Conservation (phyloP, 2,329 filamentous ascomycete species). For the Cordyceps tenuipes region DNA sequence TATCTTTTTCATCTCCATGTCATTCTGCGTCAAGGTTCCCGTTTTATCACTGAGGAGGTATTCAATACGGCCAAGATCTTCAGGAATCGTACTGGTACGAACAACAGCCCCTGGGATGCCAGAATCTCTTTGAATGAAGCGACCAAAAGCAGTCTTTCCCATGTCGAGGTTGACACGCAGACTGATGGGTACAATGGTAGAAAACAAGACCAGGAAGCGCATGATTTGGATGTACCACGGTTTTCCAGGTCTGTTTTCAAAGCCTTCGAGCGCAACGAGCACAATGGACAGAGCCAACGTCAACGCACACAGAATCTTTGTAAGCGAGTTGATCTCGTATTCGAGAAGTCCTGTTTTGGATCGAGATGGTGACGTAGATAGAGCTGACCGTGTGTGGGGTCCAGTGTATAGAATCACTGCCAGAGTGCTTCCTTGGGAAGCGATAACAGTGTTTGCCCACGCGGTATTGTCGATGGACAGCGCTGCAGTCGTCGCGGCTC, state of each 20-base stretch:
- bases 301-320: conserved; percentile 87
- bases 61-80: conserved; percentile 91
- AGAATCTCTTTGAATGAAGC: conserved; percentile 85
- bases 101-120: conserved; percentile 90
- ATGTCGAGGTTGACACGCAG: conserved; percentile 93
- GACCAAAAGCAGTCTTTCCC: conserved; percentile 93
- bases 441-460: conserved; percentile 96
- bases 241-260: conserved; percentile 56
- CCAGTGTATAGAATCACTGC: conserved; percentile 93
- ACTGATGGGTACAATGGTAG: conserved; percentile 97
- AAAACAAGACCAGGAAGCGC: conserved; percentile 96
- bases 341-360: conserved; percentile 93
- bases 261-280: conserved; percentile 79
- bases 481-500: conserved; percentile 51
- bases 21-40: conserved; percentile 94
- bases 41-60: conserved; percentile 97
- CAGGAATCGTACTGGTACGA: conserved; percentile 92
- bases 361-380: conserved; percentile 84
- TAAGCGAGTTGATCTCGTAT: conserved; percentile 93
- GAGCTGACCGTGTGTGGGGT: conserved; percentile 82
- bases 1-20: conserved; percentile 98
- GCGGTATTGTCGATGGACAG: conserved; percentile 95
- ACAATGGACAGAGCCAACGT: conserved; percentile 81
- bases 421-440: conserved; percentile 80
- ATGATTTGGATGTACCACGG: conserved; percentile 96